These are phyloP conservation scores for Lodderomyces oxycetoniae DNA, from an alignment of 1,139 yeast genomes.

Conservation along the genomic window DNA sequence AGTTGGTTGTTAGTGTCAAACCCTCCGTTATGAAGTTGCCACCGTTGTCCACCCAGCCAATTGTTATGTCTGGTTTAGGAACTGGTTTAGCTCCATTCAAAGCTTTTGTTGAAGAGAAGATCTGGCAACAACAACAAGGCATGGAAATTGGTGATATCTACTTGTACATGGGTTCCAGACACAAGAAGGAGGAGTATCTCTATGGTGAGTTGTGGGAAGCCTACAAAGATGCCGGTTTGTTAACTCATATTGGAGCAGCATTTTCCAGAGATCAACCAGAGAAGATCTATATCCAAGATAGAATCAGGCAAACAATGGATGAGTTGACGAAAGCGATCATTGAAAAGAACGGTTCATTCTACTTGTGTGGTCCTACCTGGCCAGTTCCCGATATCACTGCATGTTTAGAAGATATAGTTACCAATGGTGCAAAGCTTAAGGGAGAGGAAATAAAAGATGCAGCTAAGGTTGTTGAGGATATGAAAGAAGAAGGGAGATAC, in stretches of 20 bases:
- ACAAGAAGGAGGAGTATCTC: constrained; percentile 89
- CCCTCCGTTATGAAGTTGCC: constrained; percentile 98
- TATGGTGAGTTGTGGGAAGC: constrained; percentile 99
- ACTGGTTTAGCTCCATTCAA: constrained; percentile 98
- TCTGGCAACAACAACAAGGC: constrained; percentile 90
- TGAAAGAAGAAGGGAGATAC: constrained; percentile 91
- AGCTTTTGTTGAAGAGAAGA: constrained; percentile 93
- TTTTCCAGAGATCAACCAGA: constrained; percentile 96
- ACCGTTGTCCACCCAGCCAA: constrained; percentile 79
- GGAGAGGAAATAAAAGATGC: constrained; percentile 67
- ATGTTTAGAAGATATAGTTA: constrained; percentile 78
- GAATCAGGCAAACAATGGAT: constrained; percentile 71
- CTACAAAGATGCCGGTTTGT: constrained; percentile 82
- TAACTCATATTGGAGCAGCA: constrained; percentile 97
- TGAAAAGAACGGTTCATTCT: constrained; percentile 78
- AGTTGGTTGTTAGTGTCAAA: constrained; percentile 88
- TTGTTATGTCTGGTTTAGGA: constrained; percentile 96
- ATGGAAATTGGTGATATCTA: constrained; percentile 83
- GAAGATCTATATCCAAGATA: constrained; percentile 93
- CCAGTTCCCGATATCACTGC: constrained; percentile 97
- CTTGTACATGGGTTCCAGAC: constrained; percentile 91
- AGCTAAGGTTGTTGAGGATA: constrained; percentile 78
- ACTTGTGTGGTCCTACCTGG: constrained; percentile 99
- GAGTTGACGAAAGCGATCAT: constrained; percentile 78
- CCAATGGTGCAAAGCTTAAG: constrained; percentile 61